These are phyloP conservation scores for Mucor plumbeus DNA, from an alignment of 371 early-diverging fungal genomes.

Conservation along the genomic window DNA sequence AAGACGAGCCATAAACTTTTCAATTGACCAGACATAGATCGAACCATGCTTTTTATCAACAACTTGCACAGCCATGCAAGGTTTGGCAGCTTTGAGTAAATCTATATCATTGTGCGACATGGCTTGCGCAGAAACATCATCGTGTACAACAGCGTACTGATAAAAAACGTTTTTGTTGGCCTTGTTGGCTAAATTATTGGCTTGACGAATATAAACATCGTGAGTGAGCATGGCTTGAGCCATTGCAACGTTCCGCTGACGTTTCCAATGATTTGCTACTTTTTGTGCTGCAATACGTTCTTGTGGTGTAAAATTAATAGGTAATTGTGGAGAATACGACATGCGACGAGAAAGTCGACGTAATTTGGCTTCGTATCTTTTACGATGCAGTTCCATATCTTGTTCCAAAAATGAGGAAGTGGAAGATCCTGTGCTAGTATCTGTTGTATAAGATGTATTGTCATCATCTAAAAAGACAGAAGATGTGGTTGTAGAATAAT, in stretches of 20 bases:
- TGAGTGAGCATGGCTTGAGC: conserved; percentile 68
- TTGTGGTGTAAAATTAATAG: conserved; percentile 38
- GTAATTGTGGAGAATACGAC: conserved; percentile 20
- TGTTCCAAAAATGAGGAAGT: conserved; percentile 29
- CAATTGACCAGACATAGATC: conserved; percentile 74
- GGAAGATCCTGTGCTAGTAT: conserved; percentile 18
- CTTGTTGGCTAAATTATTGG: conserved; percentile 78
- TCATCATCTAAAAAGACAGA: conserved; percentile 29
- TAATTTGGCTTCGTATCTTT: conserved; percentile 56
- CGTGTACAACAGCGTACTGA: conserved; percentile 69
- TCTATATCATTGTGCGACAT: conserved; percentile 62
- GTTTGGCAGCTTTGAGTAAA: conserved; percentile 47
- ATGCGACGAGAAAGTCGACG: conserved; percentile 39
- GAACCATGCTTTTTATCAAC: conserved; percentile 67
- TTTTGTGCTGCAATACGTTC: conserved; percentile 55
- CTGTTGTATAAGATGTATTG: conserved; percentile 21
- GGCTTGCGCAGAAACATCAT: conserved; percentile 44
- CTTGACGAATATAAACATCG: conserved; percentile 74
- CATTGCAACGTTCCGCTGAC: conserved; percentile 64
- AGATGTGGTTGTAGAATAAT: conserved; percentile 22
- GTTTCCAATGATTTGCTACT: conserved; percentile 60
- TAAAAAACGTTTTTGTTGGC: conserved; percentile 75
- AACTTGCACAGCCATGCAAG: conserved; percentile 67
- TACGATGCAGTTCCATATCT: conserved; percentile 52
- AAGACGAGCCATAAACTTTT: conserved; percentile 58